phyloP scores from a whole-genome alignment of 2,329 filamentous ascomycete genomes.

The Exserohilum turcica region DNA sequence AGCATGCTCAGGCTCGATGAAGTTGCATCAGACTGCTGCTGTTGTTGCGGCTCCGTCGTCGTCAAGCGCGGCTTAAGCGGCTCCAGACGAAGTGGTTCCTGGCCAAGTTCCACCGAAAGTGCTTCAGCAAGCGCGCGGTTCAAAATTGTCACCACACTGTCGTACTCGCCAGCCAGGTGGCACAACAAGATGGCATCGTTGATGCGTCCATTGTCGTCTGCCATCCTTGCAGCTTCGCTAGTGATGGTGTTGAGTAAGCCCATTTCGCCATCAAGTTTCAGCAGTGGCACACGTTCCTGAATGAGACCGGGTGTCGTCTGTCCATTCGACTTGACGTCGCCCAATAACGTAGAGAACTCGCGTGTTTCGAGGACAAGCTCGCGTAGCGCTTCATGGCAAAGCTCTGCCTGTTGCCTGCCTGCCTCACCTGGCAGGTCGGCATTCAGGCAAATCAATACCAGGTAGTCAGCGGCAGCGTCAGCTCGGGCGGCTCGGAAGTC shows the following conservation, averaged over 20 bases:
- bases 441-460: conserved; percentile 89
- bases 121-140: conserved; percentile 90
- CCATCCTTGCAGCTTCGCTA: conserved; percentile 85
- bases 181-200: conserved; percentile 95
- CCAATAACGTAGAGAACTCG: conserved; percentile 91
- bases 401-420: conserved; percentile 74
- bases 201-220: conserved; percentile 90
- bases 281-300: conserved; percentile 80
- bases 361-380: conserved; percentile 96
- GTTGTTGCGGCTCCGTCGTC: conserved; percentile 38
- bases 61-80: conserved; percentile 73
- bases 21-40: conserved; percentile 37
- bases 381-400: conserved; percentile 90
- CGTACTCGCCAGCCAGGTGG: conserved; percentile 92
- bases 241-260: conserved; percentile 93
- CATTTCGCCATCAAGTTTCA: conserved; percentile 77
- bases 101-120: conserved; percentile 82
- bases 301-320: conserved; percentile 84
- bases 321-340: conserved; percentile 87
- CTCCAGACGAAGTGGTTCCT: conserved; percentile 76
- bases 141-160: conserved; percentile 88
- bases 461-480: conserved; percentile 89
- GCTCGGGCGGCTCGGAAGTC: conserved; percentile 93
- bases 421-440: conserved; percentile 75
- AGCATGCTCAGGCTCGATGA: conserved; percentile 65